Percentiles rank a stretch among this genome's conserved stretches.
Conservation (phyloP, 306 rosid species). For the Hippophae gyantsensis region DNA sequence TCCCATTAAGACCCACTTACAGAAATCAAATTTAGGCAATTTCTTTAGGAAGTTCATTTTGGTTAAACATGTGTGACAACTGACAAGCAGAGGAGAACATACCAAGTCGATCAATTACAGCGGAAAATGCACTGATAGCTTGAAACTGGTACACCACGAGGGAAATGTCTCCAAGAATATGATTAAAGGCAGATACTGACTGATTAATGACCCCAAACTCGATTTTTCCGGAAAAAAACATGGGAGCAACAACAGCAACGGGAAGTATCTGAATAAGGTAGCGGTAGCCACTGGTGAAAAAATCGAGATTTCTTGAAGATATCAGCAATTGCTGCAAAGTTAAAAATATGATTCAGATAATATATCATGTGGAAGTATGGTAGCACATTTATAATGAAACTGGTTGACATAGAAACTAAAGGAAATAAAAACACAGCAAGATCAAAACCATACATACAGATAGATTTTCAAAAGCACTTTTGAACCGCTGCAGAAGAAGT, state of each 20-base stretch:
- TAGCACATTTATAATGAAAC: background rate
- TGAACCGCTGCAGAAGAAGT: slow-evolving; percentile 86
- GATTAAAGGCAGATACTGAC: slow-evolving; percentile 93
- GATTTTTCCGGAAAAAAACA: slow-evolving; percentile 91
- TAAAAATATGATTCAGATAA: slow-evolving; percentile 7
- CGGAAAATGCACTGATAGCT: slow-evolving; percentile 91
- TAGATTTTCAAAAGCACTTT: slow-evolving; percentile 84
- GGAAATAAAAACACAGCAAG: slow-evolving; percentile 6
- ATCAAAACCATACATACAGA: slow-evolving; percentile 42
- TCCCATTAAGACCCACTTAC: background rate
- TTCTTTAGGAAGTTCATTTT: background rate
- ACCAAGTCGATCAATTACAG: slow-evolving; percentile 95
- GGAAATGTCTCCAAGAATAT: slow-evolving; percentile 86
- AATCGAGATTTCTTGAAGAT: slow-evolving; percentile 88
- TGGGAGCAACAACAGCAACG: slow-evolving; percentile 95
- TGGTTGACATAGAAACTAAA: slow-evolving; percentile 3
- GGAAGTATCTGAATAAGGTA: slow-evolving; percentile 92
- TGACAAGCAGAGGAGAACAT: slow-evolving; percentile 17
- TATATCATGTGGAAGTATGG: background rate
- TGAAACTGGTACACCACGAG: slow-evolving; percentile 88
- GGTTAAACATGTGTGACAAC: slow-evolving; percentile 2
- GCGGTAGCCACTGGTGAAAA: slow-evolving; percentile 92
- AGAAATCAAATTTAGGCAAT: background rate
- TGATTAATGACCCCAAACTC: slow-evolving; percentile 97
- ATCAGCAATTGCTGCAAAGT: slow-evolving; percentile 65